Conservation (phyloP, 345 rosid species). For the Kernera saxatilis region DNA sequence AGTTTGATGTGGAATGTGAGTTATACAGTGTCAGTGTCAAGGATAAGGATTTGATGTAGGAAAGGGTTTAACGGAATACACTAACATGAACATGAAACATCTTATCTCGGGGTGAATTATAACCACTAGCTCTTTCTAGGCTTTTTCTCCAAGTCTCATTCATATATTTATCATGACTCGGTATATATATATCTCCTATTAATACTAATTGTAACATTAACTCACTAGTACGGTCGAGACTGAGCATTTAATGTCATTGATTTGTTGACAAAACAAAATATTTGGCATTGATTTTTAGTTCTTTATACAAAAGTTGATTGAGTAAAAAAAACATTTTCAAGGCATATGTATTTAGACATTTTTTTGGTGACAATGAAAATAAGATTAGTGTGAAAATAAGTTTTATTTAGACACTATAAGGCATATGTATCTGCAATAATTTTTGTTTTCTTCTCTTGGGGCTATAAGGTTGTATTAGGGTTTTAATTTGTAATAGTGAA, state of each 20-base stretch:
- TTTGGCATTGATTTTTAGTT: neutral
- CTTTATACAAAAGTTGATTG: no score
- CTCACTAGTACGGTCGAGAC: neutral
- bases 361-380: no score
- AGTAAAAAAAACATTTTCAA: no score
- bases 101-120: neutral
- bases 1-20: conserved; percentile 5
- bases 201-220: conserved; percentile 16
- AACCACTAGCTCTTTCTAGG: neutral
- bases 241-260: neutral
- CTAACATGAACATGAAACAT: conserved; percentile 16
- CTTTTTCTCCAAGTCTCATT: neutral
- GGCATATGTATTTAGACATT: no score
- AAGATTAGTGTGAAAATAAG: no score
- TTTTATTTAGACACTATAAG: no score
- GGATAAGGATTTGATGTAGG: conserved; percentile 16
- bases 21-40: conserved; percentile 18
- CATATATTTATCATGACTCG: conserved; percentile 6
- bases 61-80: conserved; percentile 14
- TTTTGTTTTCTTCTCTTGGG: no score
- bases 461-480: neutral
- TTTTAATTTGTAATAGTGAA: neutral
- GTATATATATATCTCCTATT: neutral
- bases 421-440: no score
- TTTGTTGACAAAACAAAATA: no score